Conservation (phyloP, 2,329 filamentous ascomycete genomes). For the Sarocladium brachiariae region DNA sequence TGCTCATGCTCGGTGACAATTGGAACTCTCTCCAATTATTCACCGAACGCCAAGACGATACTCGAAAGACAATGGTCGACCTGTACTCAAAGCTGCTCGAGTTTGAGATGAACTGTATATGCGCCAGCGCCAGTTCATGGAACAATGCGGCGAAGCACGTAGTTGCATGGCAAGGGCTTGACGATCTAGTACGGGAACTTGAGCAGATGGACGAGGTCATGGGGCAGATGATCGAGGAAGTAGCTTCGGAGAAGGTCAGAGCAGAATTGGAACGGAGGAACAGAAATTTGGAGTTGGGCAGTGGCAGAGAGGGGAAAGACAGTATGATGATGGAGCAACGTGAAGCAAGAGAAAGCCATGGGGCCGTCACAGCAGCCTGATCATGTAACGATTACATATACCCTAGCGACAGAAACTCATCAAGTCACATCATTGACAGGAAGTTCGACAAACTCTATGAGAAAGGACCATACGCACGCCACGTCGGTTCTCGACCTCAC, state of each 20-base stretch:
- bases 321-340: no score
- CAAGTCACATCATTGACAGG: no score
- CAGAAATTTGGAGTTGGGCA: neutral
- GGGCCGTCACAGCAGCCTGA: no score
- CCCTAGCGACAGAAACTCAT: no score
- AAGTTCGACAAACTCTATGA: no score
- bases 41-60: conserved; percentile 15
- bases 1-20: conserved; percentile 17
- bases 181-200: conserved; percentile 20
- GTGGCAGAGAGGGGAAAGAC: neutral
- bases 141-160: conserved; percentile 29
- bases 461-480: no score
- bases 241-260: conserved; percentile 8
- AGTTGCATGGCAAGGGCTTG: conserved; percentile 27
- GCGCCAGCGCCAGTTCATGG: conserved; percentile 30
- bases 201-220: conserved; percentile 21
- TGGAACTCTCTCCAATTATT: conserved; percentile 3
- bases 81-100: conserved; percentile 28
- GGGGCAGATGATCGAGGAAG: conserved; percentile 15
- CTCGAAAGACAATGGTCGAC: conserved; percentile 17
- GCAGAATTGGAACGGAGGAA: neutral
- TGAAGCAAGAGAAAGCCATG: no score
- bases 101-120: conserved; percentile 33
- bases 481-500: no score
- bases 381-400: no score